Percentiles rank a stretch among this genome's conserved stretches.
These are phyloP conservation scores for Tilletia horrida DNA, from an alignment of 1,284 basidiomycete genomes.

Conservation along the genomic window DNA sequence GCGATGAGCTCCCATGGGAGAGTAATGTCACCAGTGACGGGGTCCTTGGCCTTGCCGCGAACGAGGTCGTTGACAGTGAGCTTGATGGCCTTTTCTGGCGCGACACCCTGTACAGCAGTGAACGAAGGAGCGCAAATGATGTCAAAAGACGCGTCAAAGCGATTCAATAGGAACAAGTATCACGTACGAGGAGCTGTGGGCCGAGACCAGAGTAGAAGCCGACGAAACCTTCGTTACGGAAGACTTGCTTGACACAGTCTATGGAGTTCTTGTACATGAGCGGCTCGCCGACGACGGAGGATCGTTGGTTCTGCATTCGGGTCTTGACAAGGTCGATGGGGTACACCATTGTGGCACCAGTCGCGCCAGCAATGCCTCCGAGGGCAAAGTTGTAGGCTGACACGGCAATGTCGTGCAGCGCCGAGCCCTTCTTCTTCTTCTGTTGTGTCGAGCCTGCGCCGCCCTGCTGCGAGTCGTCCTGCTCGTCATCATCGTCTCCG, in stretches of 20 bases:
- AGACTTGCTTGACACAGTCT: constrained; percentile 90
- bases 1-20: constrained; percentile 82
- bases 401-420: constrained; percentile 41
- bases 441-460: constrained; percentile 17
- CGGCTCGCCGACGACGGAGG: constrained; percentile 50
- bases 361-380: constrained; percentile 84
- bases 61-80: constrained; percentile 89
- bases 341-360: constrained; percentile 88
- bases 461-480: neutral
- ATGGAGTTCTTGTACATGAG: constrained; percentile 54
- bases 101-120: constrained; percentile 69
- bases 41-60: constrained; percentile 77
- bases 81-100: constrained; percentile 97
- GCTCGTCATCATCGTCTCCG: constrained; percentile 20
- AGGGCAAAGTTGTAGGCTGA: constrained; percentile 78
- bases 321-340: constrained; percentile 86
- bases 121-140: neutral
- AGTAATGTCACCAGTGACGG: constrained; percentile 87
- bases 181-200: constrained; percentile 72
- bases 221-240: constrained; percentile 83
- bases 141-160: neutral
- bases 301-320: constrained; percentile 85
- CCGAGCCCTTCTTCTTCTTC: constrained; percentile 29
- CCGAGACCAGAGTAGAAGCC: constrained; percentile 96
- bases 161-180: neutral